Base-by-base conservation (phyloP, 768 basidiomycete species). In the Mycena vulgaris region DNA sequence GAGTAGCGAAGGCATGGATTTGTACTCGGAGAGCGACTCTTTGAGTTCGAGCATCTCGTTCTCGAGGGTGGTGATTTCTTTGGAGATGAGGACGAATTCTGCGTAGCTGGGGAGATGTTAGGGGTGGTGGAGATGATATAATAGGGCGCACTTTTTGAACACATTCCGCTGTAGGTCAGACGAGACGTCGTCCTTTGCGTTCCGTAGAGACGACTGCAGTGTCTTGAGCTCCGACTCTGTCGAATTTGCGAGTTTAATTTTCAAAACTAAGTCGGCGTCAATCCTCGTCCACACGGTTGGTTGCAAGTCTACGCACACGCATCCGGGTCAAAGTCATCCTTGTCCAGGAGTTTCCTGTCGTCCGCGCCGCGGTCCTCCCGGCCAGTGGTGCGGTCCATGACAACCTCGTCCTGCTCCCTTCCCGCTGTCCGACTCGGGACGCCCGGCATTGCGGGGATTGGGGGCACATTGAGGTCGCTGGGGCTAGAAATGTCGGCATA, bases 1-100 rank as follows among this genome's bases (percentile, higher is more conserved):
- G 21, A 99, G 86, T 23, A 95, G 87, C 9, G 96, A 95, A 0
- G 98, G 97, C 89, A 99, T 96, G 63, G 90, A 90, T 80, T 97
- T 96, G 93, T 97, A 99, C 77, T 99, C 98, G 16, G 94, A 92
- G 5, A 99, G 86, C 8, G 93, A 89, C 63, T 97, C 95, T 80
- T 98, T 98, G 79, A 99, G 89, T 77, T 99, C 97, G 33, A 98
- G 88, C 93, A 99, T 95, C 80, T 98, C 97, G 77, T 96, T 97
- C 84, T 99, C 98, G 30, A 99, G 89, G 1, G 94, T 92, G 30
- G 94, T 92, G 62, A 99, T 97, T 82, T 99, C 98, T 78, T 99
- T 99, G 5, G 98, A 98, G 25, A 99, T 95, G 63, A 93, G 87
- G 30, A 99, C 95, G 78, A 99, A 99, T 79, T 99, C 96, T 52